Conservation (phyloP, 768 basidiomycete genomes). For the Lentinula raphanica region DNA sequence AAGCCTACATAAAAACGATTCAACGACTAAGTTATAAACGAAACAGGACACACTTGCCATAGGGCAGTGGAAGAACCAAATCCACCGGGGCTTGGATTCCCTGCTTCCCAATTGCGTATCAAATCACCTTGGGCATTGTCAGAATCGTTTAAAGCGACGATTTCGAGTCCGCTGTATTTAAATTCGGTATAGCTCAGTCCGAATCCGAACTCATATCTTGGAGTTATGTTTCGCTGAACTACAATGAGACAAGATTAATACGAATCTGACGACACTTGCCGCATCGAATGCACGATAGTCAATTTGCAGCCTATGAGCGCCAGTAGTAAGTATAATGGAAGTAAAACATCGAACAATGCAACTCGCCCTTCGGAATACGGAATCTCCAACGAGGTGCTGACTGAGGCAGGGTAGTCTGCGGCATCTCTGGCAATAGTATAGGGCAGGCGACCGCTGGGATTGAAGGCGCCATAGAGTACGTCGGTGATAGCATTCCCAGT, state of each 20-base stretch:
- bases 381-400: conserved; percentile 37
- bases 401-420: conserved; percentile 51
- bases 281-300: conserved; percentile 74
- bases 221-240: conserved; percentile 58
- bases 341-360: no score
- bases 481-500: conserved; percentile 65
- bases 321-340: no score
- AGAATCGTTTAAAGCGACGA: conserved; percentile 38
- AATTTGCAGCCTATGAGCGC: conserved; percentile 43
- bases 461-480: conserved; percentile 64
- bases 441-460: conserved; percentile 64
- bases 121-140: conserved; percentile 30
- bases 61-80: conserved; percentile 58
- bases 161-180: conserved; percentile 53
- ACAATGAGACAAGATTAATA: conserved; percentile 1
- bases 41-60: conserved; percentile 34
- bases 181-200: conserved; percentile 86
- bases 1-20: conserved; percentile 34
- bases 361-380: conserved; percentile 54
- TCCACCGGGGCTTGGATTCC: conserved; percentile 46
- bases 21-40: neutral
- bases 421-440: conserved; percentile 66
- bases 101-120: conserved; percentile 47
- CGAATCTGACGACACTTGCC: conserved; percentile 27
- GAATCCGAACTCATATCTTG: conserved; percentile 87